phyloP scores from a whole-genome alignment of 1,284 basidiomycete genomes.

The Wolfiporia cocos region DNA sequence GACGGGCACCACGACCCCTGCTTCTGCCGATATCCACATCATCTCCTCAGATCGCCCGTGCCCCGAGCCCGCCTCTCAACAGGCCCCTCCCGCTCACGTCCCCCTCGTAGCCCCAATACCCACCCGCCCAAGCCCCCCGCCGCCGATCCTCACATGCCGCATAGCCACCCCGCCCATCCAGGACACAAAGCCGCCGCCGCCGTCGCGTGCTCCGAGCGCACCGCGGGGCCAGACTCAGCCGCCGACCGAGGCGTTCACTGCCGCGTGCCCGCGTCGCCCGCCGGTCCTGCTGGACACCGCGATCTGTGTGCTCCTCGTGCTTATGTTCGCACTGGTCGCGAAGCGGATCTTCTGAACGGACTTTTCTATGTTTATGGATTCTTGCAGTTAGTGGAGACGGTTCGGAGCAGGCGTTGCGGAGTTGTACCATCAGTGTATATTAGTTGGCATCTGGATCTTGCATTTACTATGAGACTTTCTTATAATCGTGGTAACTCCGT shows the following conservation, averaged over 20 bases:
- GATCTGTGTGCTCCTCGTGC: slow-evolving; percentile 60
- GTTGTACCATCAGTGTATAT: too few relatives aligned
- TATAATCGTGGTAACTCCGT: too few relatives aligned
- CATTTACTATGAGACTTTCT: too few relatives aligned
- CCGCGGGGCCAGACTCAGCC: slow-evolving; percentile 11
- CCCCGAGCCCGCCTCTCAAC: slow-evolving; percentile 19
- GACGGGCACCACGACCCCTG: not conserved
- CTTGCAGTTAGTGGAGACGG: too few relatives aligned
- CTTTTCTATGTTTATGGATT: too few relatives aligned
- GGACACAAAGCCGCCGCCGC: slow-evolving; percentile 4
- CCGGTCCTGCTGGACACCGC: slow-evolving; percentile 61
- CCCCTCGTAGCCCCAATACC: slow-evolving; percentile 23
- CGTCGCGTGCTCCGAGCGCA: slow-evolving; percentile 6
- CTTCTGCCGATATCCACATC: slow-evolving; percentile 12
- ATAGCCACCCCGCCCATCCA: slow-evolving; percentile 10
- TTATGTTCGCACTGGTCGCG: slow-evolving; percentile 57
- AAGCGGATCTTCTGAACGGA: slow-evolving; percentile 48
- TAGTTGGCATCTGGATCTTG: too few relatives aligned
- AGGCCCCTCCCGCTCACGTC: too few relatives aligned
- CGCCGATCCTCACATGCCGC: slow-evolving; percentile 17
- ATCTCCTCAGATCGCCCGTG: slow-evolving; percentile 22
- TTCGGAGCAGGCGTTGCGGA: too few relatives aligned
- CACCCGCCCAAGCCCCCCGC: slow-evolving; percentile 19
- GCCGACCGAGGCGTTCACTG: slow-evolving; percentile 10
- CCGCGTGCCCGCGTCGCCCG: slow-evolving; percentile 31